Base-by-base conservation (phyloP, 441 rosid genomes). In the Gossypium trilobum region DNA sequence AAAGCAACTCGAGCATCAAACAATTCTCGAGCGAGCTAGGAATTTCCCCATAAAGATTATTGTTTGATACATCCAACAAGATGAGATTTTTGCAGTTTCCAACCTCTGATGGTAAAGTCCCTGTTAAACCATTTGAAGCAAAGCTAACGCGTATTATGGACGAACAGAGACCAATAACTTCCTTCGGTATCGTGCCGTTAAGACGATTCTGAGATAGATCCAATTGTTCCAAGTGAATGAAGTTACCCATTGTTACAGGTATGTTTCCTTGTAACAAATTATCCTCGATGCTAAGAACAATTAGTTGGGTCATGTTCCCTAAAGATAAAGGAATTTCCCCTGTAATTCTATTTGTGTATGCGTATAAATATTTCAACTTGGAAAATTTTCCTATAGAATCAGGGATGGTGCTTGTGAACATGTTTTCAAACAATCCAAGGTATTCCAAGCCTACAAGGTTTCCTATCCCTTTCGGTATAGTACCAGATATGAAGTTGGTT, bases 151-250 rank as follows among this genome's bases (percentile, higher is more conserved):
- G 5, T 20, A 2, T 19, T 11, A 2, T 20, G 36, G 7, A 44
- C 33, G 36, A 65, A 20, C 33, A 22, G 3, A 44, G 54, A 65
- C 27, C 36, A 6, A 44, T 22, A 13, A 13, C 55, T 46, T 65
- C 54, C 36, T 65, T 44, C 1, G 55, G 36, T 11, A 65, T 65
- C 2, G 51, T 46, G 33, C 23, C 44, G 2, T 2, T 25, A 13
- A 67, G 71, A 67, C 9, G 71, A 48, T 67, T 67, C 6, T 25
- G 17, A 2, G 71, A 48, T 5, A 67, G 58, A 2, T 67, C 58
- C 22, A 67, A 14, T 50, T 0, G n/a, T 65, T 65, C 55, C 55
- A 65, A 22, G 70, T 20, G 5, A 42, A 2, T 44, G 31, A 10
- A 65, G 33, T 65, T 44, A 22, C 55, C 70, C 55, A 65, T 20